Evolutionary conservation across 2,329 filamentous ascomycete species (phyloP), one percentile per base, ranked within the genome.

Genomic region (Colletotrichum godetiae): DNA sequence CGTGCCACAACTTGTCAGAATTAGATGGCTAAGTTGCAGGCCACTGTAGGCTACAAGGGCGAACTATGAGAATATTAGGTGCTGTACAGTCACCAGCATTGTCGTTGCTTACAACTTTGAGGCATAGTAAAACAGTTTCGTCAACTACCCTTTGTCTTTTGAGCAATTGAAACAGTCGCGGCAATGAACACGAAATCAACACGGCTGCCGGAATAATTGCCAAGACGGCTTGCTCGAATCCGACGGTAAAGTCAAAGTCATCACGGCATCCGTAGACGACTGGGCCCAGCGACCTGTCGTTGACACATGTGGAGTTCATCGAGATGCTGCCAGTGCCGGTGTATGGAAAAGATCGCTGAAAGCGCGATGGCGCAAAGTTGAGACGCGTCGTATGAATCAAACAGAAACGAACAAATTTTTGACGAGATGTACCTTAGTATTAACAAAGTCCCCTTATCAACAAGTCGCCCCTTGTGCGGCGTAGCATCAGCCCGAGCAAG

Each of bases 241-340:
- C 82, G 62, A 88, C 78, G 1, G 87, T 88, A 69, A 88, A 88
- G 76, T 88, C 87, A 67, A 88, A 88, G 70, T 86, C 83, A 63
- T 79, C 82, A 11, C 86, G 84, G 68, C 86, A 88, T 27, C 84
- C 85, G 11, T 75, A 75, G n/a, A 88, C 84, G 7, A 77, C 75
- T 0, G 87, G 86, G 3, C 87, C 86, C 24, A 87, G 81, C 27
- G 81, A 76, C 55, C 77, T 76, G 71, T 86, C 85, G 75, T 82
- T 81, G 60, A 10, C 29, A 35, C 64, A 72, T 3, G 58, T 63
- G 46, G 15, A 33, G 22, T 11, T 52, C 42, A 63, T 63, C 12
- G 46, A 33, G 29, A 24, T 22, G 46, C 46, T 27, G 52, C 12
- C 22, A 55, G 27, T 13, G 22, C 13, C 10, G 52, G 52, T 13